These are phyloP conservation scores for Phtheirospermum japonicum DNA, from an alignment of 257 asterid genomes.

Conservation along the genomic window DNA sequence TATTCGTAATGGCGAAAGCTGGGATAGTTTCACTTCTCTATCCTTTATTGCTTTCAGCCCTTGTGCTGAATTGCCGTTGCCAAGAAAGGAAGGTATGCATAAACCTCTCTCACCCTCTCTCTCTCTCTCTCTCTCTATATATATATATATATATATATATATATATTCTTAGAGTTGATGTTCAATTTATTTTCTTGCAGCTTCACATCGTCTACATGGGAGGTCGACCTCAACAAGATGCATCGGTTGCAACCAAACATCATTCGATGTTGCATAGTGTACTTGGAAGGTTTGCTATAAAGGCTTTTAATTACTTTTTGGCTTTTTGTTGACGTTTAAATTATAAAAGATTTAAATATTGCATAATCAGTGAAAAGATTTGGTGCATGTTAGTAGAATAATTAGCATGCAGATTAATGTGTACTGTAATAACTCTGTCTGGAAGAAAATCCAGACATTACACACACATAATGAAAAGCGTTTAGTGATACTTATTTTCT, in stretches of 20 bases:
- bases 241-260: conserved; percentile 35
- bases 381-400: no score
- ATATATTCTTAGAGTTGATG: not conserved
- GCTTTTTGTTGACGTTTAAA: no score
- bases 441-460: no score
- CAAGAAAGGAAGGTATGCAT: conserved; percentile 38
- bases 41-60: conserved; percentile 35
- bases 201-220: conserved; percentile 50
- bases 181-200: conserved; percentile 21
- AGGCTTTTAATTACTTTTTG: no score
- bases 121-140: not conserved
- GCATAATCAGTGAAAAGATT: no score
- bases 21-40: conserved; percentile 30
- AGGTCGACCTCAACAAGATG: conserved; percentile 33
- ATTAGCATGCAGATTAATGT: no score
- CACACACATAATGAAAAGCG: no score
- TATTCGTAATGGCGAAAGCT: conserved; percentile 28
- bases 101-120: not conserved
- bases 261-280: conserved; percentile 39
- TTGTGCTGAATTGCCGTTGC: conserved; percentile 37
- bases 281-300: conserved; percentile 56
- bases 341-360: no score
- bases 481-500: no score
- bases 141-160: no score
- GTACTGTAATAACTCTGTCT: no score